Conservation (phyloP, 345 rosid genomes). For the Populus tremula region DNA sequence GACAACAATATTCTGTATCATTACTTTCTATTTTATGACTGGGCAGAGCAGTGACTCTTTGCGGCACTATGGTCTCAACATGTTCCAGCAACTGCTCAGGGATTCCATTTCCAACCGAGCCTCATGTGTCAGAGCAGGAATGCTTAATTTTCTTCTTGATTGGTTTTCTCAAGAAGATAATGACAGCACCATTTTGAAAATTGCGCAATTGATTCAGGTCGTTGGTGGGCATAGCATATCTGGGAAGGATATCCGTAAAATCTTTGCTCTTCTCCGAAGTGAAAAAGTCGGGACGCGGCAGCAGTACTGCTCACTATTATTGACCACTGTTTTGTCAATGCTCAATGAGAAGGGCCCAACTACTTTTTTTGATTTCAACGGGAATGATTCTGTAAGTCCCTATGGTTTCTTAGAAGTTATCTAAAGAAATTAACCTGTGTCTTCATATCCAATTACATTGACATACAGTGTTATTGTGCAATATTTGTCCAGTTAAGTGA, state of each 20-base stretch:
- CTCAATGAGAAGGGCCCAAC: slow-evolving; percentile 96
- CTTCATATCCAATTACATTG: no score
- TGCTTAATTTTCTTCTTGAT: slow-evolving; percentile 89
- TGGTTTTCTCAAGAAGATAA: slow-evolving; percentile 85
- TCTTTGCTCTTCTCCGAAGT: slow-evolving; percentile 89
- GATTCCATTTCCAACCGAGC: slow-evolving; percentile 91
- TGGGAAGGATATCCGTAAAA: slow-evolving; percentile 96
- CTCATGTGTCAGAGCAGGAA: slow-evolving; percentile 87
- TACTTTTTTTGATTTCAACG: slow-evolving; percentile 84
- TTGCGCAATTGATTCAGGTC: slow-evolving; percentile 79
- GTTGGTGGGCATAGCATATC: slow-evolving; percentile 97
- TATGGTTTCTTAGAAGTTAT: slow-evolving; percentile 1
- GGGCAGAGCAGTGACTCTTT: slow-evolving; percentile 99
- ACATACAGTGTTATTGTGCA: no score
- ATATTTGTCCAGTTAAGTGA: no score
- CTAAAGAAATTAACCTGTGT: background rate
- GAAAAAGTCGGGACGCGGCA: slow-evolving; percentile 80
- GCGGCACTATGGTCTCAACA: slow-evolving; percentile 77
- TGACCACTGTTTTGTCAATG: slow-evolving; percentile 79
- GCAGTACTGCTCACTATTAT: slow-evolving; percentile 77
- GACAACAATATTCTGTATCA: slow-evolving; percentile 10
- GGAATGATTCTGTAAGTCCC: slow-evolving; percentile 82
- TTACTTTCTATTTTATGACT: slow-evolving; percentile 50
- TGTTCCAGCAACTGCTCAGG: slow-evolving; percentile 76
- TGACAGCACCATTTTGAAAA: slow-evolving; percentile 70